Evolutionary conservation across 352 stramenopile species (phyloP).

Genomic region (Peronospora tabacina): DNA sequence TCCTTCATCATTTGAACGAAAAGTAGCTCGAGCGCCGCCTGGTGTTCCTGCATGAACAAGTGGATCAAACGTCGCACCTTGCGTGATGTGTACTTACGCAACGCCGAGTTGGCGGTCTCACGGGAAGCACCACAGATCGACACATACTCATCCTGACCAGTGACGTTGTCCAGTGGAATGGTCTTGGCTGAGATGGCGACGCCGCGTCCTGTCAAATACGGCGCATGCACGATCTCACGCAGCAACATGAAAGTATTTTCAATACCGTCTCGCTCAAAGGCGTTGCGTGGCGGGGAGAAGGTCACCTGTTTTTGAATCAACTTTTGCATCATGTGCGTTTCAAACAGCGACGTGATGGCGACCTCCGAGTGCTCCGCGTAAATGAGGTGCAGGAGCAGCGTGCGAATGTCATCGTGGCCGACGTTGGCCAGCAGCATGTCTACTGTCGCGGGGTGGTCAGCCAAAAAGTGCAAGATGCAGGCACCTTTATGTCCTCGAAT

Average conservation of each 20-base stretch:
- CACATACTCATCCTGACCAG: slow-evolving; percentile 81
- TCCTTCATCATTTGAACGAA: slow-evolving; percentile 82
- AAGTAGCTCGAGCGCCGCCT: slow-evolving; percentile 55
- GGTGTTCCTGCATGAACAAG: slow-evolving; percentile 74
- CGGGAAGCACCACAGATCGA: slow-evolving; percentile 78
- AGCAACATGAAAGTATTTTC: slow-evolving; percentile 78
- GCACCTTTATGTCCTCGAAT: slow-evolving; percentile 67
- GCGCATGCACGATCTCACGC: slow-evolving; percentile 73
- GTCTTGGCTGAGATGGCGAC: slow-evolving; percentile 83
- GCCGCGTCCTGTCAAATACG: slow-evolving; percentile 71
- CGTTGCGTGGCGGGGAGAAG: slow-evolving; percentile 59
- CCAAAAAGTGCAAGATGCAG: slow-evolving; percentile 70
- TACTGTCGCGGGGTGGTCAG: slow-evolving; percentile 43
- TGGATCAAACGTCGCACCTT: slow-evolving; percentile 81
- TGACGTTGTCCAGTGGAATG: slow-evolving; percentile 81
- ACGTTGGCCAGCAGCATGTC: slow-evolving; percentile 76
- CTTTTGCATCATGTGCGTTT: slow-evolving; percentile 63
- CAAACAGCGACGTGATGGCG: slow-evolving; percentile 62
- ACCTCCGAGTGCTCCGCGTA: slow-evolving; percentile 81
- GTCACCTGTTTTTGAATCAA: slow-evolving; percentile 73
- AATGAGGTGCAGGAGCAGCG: slow-evolving; percentile 65
- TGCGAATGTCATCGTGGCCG: slow-evolving; percentile 74
- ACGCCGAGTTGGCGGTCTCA: slow-evolving; percentile 71
- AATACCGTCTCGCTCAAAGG: slow-evolving; percentile 65
- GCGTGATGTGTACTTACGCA: slow-evolving; percentile 81